A percentile compares a stretch with the other conserved stretches of the same genome.
These are phyloP conservation scores for Plasmodium vinckei DNA, from an alignment of 169 alveolate genomes.

Conservation along the genomic window DNA sequence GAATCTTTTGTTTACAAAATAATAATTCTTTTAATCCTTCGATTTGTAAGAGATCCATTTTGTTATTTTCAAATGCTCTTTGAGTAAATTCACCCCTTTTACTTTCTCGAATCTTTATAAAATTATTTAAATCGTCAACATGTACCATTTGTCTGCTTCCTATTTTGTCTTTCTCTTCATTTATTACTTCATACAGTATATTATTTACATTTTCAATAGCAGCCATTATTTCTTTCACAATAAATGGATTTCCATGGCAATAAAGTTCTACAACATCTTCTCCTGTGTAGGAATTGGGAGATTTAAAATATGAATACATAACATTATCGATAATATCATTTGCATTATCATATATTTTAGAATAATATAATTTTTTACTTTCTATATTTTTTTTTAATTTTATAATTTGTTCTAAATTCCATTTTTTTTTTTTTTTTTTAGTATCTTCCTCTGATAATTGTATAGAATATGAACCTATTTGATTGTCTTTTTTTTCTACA, in stretches of 20 bases:
- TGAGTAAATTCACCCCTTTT: conserved; percentile 85
- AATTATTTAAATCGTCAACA: conserved; percentile 5
- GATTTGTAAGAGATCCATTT: conserved; percentile 80
- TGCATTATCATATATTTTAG: conserved; percentile 6
- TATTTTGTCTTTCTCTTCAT: conserved; percentile 45
- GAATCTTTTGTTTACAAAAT: conserved; percentile 22
- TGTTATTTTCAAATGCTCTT: conserved; percentile 82
- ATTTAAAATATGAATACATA: conserved; percentile 21
- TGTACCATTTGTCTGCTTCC: background rate
- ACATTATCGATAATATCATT: conserved; percentile 20
- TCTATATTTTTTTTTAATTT: conserved; percentile 23
- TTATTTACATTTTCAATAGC: conserved; percentile 21
- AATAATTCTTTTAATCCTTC: conserved; percentile 50
- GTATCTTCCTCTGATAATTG: background rate
- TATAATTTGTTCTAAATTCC: conserved; percentile 20
- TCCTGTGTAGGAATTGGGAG: conserved; percentile 86
- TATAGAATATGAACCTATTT: background rate
- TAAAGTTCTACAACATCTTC: conserved; percentile 87
- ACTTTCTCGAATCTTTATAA: conserved; percentile 78
- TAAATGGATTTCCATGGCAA: conserved; percentile 83
- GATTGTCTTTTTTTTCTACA: background rate
- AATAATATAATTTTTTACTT: conserved; percentile 14
- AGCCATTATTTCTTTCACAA: conserved; percentile 77
- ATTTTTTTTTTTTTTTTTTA: conserved; percentile 18
- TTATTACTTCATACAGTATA: conserved; percentile 16